These are phyloP conservation scores for Prunus davidiana DNA, from an alignment of 306 rosid genomes.

Conservation along the genomic window DNA sequence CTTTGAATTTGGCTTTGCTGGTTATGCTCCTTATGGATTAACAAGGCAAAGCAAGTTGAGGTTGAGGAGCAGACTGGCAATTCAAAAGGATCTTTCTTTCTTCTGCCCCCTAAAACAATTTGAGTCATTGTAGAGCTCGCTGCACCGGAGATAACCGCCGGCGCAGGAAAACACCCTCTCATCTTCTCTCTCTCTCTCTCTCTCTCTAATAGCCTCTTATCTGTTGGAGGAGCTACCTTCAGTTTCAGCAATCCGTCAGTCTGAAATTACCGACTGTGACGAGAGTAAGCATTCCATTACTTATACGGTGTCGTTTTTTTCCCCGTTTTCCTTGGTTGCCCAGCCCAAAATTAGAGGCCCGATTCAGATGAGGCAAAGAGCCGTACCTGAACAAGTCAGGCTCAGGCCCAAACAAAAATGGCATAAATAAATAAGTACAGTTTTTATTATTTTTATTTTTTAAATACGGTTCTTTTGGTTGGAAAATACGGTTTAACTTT, in stretches of 20 bases:
- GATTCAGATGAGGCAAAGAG: background rate
- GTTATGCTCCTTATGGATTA: background rate
- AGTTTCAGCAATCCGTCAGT: background rate
- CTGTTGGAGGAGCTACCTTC: background rate
- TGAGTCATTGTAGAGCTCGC: background rate
- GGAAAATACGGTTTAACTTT: background rate
- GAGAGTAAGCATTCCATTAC: background rate
- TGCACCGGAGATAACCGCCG: slow-evolving; percentile 5
- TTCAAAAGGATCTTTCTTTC: background rate
- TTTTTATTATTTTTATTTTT: too few relatives aligned
- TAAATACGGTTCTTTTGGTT: too few relatives aligned
- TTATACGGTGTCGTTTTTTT: background rate
- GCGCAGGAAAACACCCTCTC: slow-evolving; percentile 18
- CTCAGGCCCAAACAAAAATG: background rate
- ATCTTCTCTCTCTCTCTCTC: background rate
- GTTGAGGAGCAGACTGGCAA: background rate
- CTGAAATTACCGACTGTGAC: background rate
- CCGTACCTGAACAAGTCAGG: too few relatives aligned
- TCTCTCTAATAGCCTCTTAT: background rate
- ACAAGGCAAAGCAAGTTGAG: background rate
- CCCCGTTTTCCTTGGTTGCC: background rate
- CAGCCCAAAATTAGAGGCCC: background rate
- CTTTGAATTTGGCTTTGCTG: background rate
- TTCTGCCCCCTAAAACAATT: background rate
- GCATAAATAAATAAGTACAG: background rate